Base-by-base conservation (phyloP, 306 rosid species). In the Begonia masoniana region DNA sequence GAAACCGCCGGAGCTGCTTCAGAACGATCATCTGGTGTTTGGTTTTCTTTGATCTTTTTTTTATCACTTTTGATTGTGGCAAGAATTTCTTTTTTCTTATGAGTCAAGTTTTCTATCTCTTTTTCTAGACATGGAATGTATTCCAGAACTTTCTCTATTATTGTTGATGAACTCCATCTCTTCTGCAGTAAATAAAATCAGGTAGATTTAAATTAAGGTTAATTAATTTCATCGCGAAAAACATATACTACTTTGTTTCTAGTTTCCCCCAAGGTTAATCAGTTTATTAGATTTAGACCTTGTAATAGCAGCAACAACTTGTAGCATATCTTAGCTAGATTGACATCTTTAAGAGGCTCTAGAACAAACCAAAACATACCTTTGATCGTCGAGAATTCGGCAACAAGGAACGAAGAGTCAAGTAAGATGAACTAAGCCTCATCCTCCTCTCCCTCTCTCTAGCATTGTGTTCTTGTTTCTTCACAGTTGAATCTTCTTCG, bases 161-260 rank as follows among this genome's bases (percentile, higher is more conserved):
- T 68, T 4, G 41, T 52, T 48, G 65, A n/a, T 6, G 74, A 48
- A 60, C 69, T 69, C 74, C 74, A 69, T 48, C 69, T 63, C 58
- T 63, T 69, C 74, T 69, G 69, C 52, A 43, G 58, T n/a, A 64
- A 49, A 47, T 47, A 21, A 21, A 21, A 21, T 21, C 4, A 21
- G 1, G 24, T 21, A 21, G 24, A 21, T 21, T 21, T 21, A 21
- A 21, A 21, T 21, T 21, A 21, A 21, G 24, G 3, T 21, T 21
- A 21, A 21, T 21, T 21, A 21, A 21, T 21, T 21, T 21, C 24
- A 21, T 21, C 24, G 24, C 24, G 4, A 21, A 21, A 21, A 21
- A 21, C 3, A 21, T 21, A 1, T 21, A 21, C 3, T 21, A 21
- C 24, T 21, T 21, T 3, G 24, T 21, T 21, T 3, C 24, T 21